Evolutionary conservation across 2,329 filamentous ascomycete species (phyloP).

Genomic region (Hirsutella rhossiliensis): DNA sequence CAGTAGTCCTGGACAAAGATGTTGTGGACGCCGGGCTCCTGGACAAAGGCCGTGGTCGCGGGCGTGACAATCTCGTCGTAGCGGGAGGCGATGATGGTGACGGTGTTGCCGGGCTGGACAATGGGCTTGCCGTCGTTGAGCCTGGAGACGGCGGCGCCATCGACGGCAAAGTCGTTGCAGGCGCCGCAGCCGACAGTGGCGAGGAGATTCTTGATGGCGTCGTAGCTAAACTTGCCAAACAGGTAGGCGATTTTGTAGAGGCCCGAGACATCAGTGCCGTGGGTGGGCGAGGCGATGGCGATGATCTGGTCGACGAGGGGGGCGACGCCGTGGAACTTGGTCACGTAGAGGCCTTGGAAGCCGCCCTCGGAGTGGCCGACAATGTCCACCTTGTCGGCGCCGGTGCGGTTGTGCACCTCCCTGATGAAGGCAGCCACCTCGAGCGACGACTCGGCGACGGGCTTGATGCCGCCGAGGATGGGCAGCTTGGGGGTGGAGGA

Average conservation of each 20-base stretch:
- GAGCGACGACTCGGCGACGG: conserved; percentile 7
- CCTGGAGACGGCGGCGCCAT: conserved; percentile 1
- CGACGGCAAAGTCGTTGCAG: conserved; percentile 5
- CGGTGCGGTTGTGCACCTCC: conserved; percentile 7
- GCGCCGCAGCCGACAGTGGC: conserved; percentile 3
- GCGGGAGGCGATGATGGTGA: conserved; percentile 6
- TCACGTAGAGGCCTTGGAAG: conserved; percentile 9
- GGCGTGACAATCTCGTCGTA: conserved; percentile 7
- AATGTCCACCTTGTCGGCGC: conserved; percentile 9
- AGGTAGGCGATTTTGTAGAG: conserved; percentile 5
- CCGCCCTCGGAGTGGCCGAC: conserved; percentile 12
- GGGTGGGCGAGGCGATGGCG: conserved; percentile 9
- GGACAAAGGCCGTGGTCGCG: conserved; percentile 5
- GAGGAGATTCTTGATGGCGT: not conserved
- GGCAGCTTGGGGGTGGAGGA: conserved; percentile 6
- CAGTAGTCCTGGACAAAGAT: conserved; percentile 8
- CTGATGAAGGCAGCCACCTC: conserved; percentile 8
- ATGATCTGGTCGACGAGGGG: conserved; percentile 7
- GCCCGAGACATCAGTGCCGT: conserved; percentile 10
- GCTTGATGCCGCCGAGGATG: conserved; percentile 8
- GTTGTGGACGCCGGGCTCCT: conserved; percentile 6
- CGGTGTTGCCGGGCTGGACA: conserved; percentile 5
- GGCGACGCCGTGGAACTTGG: conserved; percentile 7
- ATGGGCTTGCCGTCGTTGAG: conserved; percentile 8
- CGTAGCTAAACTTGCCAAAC: not conserved